Evolutionary conservation across 306 rosid genomes (phyloP).

Genomic region (Dryas drummondii): DNA sequence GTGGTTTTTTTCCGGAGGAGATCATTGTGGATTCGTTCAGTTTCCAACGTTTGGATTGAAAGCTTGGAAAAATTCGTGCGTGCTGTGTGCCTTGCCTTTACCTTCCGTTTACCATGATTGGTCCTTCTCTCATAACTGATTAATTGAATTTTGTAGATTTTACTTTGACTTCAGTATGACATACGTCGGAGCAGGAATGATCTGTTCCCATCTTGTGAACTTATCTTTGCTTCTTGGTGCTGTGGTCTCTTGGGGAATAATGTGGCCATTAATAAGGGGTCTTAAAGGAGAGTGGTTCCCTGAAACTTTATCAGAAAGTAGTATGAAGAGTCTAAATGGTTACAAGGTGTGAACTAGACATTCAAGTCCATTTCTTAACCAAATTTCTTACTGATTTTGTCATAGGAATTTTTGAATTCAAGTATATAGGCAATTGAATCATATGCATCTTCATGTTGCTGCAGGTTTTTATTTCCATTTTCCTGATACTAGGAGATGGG

Average conservation of each 20-base stretch:
- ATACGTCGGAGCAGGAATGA: slow-evolving; percentile 98
- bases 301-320: slow-evolving; percentile 62
- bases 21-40: slow-evolving; percentile 75
- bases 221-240: slow-evolving; percentile 91
- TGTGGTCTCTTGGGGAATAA: slow-evolving; percentile 90
- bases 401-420: slow-evolving; percentile 9
- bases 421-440: slow-evolving; percentile 16
- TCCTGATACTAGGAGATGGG: slow-evolving; percentile 94
- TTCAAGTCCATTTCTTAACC: slow-evolving; percentile 2
- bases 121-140: slow-evolving; percentile 26
- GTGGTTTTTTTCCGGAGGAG: slow-evolving; percentile 91
- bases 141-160: slow-evolving; percentile 59
- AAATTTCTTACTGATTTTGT: slow-evolving; percentile 2
- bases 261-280: slow-evolving; percentile 89
- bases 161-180: slow-evolving; percentile 98
- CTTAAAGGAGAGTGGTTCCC: slow-evolving; percentile 97
- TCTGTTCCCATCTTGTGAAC: slow-evolving; percentile 93
- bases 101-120: slow-evolving; percentile 11
- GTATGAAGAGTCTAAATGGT: slow-evolving; percentile 93
- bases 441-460: slow-evolving; percentile 24
- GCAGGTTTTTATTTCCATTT: slow-evolving; percentile 90
- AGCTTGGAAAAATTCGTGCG: slow-evolving; percentile 86
- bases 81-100: slow-evolving; percentile 17
- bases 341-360: slow-evolving; percentile 62
- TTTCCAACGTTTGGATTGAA: slow-evolving; percentile 92